These are phyloP conservation scores for Apiospora koreana DNA, from an alignment of 2,329 filamentous ascomycete genomes.

Conservation along the genomic window DNA sequence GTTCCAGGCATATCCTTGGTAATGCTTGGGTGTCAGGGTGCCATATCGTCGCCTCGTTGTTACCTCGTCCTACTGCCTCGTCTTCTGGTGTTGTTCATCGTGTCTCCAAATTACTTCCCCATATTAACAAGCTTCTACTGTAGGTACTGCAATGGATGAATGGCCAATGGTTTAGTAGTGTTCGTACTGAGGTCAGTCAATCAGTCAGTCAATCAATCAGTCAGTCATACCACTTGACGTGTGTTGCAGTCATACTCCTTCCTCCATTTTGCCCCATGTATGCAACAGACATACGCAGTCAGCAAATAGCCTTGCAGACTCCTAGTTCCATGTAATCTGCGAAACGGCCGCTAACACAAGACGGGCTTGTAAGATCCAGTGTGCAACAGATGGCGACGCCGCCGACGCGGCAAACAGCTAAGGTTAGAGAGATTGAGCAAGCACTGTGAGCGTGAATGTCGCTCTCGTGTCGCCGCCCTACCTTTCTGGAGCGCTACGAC, in stretches of 20 bases:
- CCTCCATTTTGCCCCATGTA: background rate
- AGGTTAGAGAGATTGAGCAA: background rate
- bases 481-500: background rate
- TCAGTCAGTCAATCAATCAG: background rate
- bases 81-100: background rate
- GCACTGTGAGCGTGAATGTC: background rate
- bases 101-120: background rate
- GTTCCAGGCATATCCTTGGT: background rate
- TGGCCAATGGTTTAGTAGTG: no score
- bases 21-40: background rate
- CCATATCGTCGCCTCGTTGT: no score
- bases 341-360: background rate
- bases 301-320: background rate
- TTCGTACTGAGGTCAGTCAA: background rate
- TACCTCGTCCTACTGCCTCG: no score
- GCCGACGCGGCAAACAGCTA: background rate
- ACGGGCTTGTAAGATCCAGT: background rate
- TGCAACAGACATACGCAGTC: background rate
- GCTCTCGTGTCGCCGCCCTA: background rate
- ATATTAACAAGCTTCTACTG: background rate
- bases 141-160: background rate
- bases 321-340: no score
- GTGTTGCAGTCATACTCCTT: slow-evolving; percentile 4
- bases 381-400: background rate
- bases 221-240: background rate